Evolutionary conservation across 768 basidiomycete species (phyloP), one percentile per base, ranked within the genome.

Genomic region (Suillus subaureus): DNA sequence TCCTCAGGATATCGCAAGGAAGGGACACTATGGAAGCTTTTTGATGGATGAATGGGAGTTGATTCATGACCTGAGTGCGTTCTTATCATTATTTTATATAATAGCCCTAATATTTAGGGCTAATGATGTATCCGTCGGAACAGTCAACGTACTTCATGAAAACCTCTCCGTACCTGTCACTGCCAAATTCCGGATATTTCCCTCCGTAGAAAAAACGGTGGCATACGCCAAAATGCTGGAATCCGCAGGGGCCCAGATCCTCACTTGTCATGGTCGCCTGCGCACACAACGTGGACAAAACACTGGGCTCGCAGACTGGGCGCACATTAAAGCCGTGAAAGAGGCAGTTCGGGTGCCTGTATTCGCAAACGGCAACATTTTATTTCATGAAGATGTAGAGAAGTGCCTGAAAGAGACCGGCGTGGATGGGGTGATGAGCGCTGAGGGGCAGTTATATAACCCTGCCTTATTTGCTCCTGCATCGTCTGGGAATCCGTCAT

Each of bases 171-270:
- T 97, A n/a, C 97, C 97, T 2, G 95, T 99, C 3, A 97, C 96
- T 0, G 97, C 95, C 54, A 99, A 99, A 74, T 97, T 98, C 77
- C 88, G 97, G 9, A 89, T 97, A 2, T 98, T 96, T 75, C 86
- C 91, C 1, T 88, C 89, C 0, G 75, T 93, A 33, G 91, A 93
- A 71, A 91, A 91, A 78, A 98, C 97, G 0, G 89, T 99, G 1
- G 90, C 89, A 67, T 99, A 99, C 69, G 97, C 97, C 2, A 86
- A 91, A 73, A 97, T 99, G 96, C 87, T 99, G 47, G 96, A 97
- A 79, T 80, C 87, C 0, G 96, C 97, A 0, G 97, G 97, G 0
- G 97, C 97, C 0, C 96, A 99, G 73, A 94, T 98, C 52, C 80
- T 99, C 13, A 94, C 96, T 0, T 94, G 94, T 69, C 97, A 99